Evolutionary conservation across 306 rosid species (phyloP), one percentile per base, ranked within the genome.

Genomic region (Quercus variabilis): DNA sequence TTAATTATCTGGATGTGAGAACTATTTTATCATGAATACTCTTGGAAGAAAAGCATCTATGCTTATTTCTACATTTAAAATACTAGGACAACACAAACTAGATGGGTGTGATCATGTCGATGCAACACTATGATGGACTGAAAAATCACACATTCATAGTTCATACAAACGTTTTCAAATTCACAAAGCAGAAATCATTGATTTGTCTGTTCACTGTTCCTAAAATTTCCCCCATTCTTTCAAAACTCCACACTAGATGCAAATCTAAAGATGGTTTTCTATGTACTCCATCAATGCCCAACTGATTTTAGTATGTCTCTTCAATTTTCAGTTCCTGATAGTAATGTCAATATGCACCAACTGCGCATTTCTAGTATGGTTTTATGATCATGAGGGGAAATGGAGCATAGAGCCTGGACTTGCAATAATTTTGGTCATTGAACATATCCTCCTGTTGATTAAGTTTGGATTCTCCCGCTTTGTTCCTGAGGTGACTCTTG

Each of bases 381-480:
- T 95, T 60, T 95, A 89, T 69, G 99, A 95, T 77, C 89, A 90
- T 59, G 97, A 95, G 75, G 94, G 97, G 18, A 95, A 93, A 78
- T 95, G 98, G 99, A 95, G 89, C 76, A 86, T 93, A 83, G 99
- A 95, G 85, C 98, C 98, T 67, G 99, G 98, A 68, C 97, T 96
- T 41, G 98, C 96, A 7, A 98, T 94, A 21, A 96, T 96, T 63
- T 81, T 96, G 30, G 82, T 96, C 76, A 93, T 96, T 93, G 99
- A 96, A 84, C 98, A 96, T 81, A 65, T 85, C 31, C 98, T 96
- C 73, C 87, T 93, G 71, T 78, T 96, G 83, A 85, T 93, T 14
- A 96, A 96, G 89, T 93, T 96, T 41, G 93, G 97, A 43, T 88
- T 93, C 88, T 90, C 99, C 58, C 97, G 97, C 76, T 78, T 96